Base-by-base conservation (phyloP, 2,329 filamentous ascomycete genomes). In the Colletotrichum tropicale region DNA sequence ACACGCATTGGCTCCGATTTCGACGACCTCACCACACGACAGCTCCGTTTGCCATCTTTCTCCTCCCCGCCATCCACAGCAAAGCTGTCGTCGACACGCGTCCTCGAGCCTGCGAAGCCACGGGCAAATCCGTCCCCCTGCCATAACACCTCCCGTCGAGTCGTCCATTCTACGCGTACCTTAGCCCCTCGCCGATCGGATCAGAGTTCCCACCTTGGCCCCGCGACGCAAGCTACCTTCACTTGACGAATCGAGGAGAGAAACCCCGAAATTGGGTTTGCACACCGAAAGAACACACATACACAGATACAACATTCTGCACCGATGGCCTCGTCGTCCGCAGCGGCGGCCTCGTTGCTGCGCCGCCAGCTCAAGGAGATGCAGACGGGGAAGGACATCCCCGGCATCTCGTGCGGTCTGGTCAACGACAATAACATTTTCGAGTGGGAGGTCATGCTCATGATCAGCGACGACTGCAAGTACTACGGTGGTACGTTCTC, bases 371-470 rank as follows among this genome's bases (percentile, higher is more conserved):
- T 98, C 78, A 98, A 98, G 88, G 93, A 98, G 83, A 98, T 99
- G 92, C 95, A 98, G 86, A 92, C 91, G 28, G 93, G 95, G 84
- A 96, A 96, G 83, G 96, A 98, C 85, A 94, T 98, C 62, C 95
- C 95, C 0, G 97, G 96, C 69, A 98, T 98, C 82, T 98, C 96
- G 77, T 98, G 95, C 81, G 97, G 97, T 1, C 88, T 99, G 58
- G 93, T 96, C 68, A 93, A 93, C 81, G 94, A 94, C 84, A 94
- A 88, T 86, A 98, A 98, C 83, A 93, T 98, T 12, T 98, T 98
- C 79, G 94, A 98, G 87, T 99, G 97, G 97, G 96, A 98, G 85
- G 96, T 98, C 24, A 98, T 98, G 94, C 92, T 99, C 76, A 98
- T 99, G 96, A 96, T 98, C 79, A 95, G 92, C 77, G 96, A 98